Evolutionary conservation across 164 flowering plant genomes (phyloP).

Genomic region (Stephania yunnanensis): DNA sequence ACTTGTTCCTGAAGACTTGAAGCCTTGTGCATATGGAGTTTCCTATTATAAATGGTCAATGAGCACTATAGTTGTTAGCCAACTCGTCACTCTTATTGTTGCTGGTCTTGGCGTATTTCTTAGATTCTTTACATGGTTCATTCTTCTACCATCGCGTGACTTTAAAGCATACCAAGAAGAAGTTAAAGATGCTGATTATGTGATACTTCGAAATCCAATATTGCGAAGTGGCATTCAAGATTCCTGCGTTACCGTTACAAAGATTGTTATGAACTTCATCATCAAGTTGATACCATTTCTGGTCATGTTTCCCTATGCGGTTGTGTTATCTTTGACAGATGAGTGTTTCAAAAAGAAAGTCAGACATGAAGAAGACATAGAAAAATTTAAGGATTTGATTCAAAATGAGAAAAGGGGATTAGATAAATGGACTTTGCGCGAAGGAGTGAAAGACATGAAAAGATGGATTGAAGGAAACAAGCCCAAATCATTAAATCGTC

Average conservation of each 20-base stretch:
- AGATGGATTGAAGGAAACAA: conserved; percentile 6
- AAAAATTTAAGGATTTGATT: background rate
- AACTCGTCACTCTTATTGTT: background rate
- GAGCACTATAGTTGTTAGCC: background rate
- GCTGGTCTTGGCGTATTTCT: background rate
- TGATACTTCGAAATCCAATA: background rate
- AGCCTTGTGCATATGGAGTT: background rate
- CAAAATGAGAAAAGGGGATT: background rate
- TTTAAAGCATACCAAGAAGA: background rate
- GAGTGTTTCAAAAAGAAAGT: background rate
- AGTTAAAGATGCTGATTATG: background rate
- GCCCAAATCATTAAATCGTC: too few relatives aligned
- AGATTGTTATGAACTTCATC: background rate
- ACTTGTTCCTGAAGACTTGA: background rate
- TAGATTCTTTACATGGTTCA: background rate
- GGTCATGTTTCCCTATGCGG: background rate
- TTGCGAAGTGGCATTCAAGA: background rate
- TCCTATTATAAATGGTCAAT: background rate
- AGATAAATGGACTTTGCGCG: conserved; percentile 3
- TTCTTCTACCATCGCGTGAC: background rate
- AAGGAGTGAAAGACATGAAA: conserved; percentile 4
- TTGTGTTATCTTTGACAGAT: background rate
- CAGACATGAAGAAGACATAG: background rate
- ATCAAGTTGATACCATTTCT: background rate
- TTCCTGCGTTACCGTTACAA: background rate